Evolutionary conservation across 1,284 basidiomycete genomes (phyloP).

Genomic region (Coniophora puteana): DNA sequence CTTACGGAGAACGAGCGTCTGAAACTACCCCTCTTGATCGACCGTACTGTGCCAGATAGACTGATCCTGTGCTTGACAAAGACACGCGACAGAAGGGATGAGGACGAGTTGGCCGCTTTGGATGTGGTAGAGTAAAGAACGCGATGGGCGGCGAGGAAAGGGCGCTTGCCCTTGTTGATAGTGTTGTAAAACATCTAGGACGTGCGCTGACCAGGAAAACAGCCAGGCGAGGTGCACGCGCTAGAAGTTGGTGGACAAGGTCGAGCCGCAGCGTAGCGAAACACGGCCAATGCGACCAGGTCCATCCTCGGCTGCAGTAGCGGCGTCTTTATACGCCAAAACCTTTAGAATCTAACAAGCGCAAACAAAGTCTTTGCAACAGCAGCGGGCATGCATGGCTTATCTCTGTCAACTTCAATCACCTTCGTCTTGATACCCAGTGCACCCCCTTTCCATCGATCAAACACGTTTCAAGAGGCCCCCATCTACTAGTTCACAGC

Average conservation of each 20-base stretch:
- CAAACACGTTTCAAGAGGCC: no score
- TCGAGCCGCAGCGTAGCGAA: not conserved
- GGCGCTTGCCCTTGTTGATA: conserved; percentile 40
- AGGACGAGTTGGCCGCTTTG: conserved; percentile 49
- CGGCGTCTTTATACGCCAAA: conserved; percentile 9
- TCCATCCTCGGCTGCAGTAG: conserved; percentile 8
- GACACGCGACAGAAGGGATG: conserved; percentile 43
- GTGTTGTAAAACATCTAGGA: conserved; percentile 26
- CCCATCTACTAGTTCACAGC: no score
- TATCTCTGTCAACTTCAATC: no score
- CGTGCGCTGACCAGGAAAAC: conserved; percentile 4
- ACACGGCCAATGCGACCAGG: conserved; percentile 9
- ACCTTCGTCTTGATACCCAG: no score
- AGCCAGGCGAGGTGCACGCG: conserved; percentile 6
- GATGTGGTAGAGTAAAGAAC: conserved; percentile 41
- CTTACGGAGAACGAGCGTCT: conserved; percentile 42
- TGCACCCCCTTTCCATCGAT: no score
- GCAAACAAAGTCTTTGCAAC: conserved; percentile 22
- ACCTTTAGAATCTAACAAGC: conserved; percentile 19
- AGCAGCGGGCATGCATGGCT: no score
- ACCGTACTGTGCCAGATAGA: conserved; percentile 33
- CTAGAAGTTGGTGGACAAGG: conserved; percentile 1
- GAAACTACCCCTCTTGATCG: conserved; percentile 19
- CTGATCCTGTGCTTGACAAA: conserved; percentile 42
- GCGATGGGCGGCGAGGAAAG: conserved; percentile 47